phyloP scores from a whole-genome alignment of 2,329 filamentous ascomycete genomes.

The Aschersonia sp. region DNA sequence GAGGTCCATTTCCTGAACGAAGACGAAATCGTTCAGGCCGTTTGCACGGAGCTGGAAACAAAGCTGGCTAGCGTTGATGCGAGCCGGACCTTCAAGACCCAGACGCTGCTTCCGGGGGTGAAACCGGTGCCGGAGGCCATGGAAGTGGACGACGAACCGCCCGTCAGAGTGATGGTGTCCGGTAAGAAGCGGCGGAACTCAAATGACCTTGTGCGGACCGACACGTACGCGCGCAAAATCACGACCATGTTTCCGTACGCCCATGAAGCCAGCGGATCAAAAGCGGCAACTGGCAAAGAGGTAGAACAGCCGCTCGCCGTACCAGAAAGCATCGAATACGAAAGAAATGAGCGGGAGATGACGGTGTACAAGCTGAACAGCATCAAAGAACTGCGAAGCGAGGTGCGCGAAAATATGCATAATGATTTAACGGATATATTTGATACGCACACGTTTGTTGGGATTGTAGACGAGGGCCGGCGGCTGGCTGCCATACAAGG shows the following conservation, averaged over 20 bases:
- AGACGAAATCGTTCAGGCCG: conserved; percentile 80
- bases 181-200: conserved; percentile 26
- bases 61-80: conserved; percentile 80
- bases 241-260: conserved; percentile 77
- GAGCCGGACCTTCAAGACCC: conserved; percentile 87
- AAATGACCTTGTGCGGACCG: conserved; percentile 82
- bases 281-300: conserved; percentile 2
- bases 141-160: conserved; percentile 13
- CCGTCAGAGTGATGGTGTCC: conserved; percentile 19
- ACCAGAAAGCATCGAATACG: conserved; percentile 51
- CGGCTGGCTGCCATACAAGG: conserved; percentile 87
- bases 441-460: conserved; percentile 80
- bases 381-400: conserved; percentile 68
- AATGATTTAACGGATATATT: conserved; percentile 77
- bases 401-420: conserved; percentile 72
- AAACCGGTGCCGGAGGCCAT: conserved; percentile 11
- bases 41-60: conserved; percentile 67
- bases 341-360: conserved; percentile 51
- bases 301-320: conserved; percentile 14
- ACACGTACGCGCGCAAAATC: conserved; percentile 69
- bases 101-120: conserved; percentile 69
- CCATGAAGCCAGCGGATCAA: conserved; percentile 14
- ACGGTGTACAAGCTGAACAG: conserved; percentile 65
- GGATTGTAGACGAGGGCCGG: conserved; percentile 74
- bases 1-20: conserved; percentile 97